These are phyloP conservation scores for Przewalskia tangutica DNA, from an alignment of 257 asterid species.

Conservation along the genomic window DNA sequence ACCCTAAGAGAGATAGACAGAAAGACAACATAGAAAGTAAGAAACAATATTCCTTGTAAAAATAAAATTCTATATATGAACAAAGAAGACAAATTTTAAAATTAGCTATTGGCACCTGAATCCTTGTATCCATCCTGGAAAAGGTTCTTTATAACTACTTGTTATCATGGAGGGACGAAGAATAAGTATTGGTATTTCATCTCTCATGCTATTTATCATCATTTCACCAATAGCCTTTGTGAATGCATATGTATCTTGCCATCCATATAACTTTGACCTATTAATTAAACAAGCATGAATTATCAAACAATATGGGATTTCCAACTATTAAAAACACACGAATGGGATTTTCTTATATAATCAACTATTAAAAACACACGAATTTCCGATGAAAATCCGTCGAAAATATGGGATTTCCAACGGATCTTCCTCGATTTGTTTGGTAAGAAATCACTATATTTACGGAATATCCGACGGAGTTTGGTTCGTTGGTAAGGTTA, in stretches of 20 bases:
- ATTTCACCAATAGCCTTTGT: slow-evolving; percentile 49
- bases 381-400: background rate
- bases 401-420: too few species aligned
- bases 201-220: slow-evolving; percentile 30
- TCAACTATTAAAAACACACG: background rate
- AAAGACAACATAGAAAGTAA: background rate
- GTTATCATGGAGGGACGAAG: slow-evolving; percentile 35
- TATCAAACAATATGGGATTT: background rate
- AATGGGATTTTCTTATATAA: background rate
- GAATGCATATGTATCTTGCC: slow-evolving; percentile 31
- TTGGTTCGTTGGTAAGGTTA: too few species aligned
- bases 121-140: slow-evolving; percentile 63
- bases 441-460: too few species aligned
- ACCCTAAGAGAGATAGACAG: background rate
- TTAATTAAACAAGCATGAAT: background rate
- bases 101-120: slow-evolving; percentile 14
- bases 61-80: background rate
- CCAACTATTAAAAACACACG: too few species aligned
- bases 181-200: slow-evolving; percentile 33
- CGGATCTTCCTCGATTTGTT: too few species aligned
- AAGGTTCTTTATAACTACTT: slow-evolving; percentile 28
- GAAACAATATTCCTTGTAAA: background rate
- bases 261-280: slow-evolving; percentile 30
- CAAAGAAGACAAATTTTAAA: background rate
- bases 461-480: too few species aligned